Conservation (phyloP, 1,284 basidiomycete species). For the Leccinum huronense region DNA sequence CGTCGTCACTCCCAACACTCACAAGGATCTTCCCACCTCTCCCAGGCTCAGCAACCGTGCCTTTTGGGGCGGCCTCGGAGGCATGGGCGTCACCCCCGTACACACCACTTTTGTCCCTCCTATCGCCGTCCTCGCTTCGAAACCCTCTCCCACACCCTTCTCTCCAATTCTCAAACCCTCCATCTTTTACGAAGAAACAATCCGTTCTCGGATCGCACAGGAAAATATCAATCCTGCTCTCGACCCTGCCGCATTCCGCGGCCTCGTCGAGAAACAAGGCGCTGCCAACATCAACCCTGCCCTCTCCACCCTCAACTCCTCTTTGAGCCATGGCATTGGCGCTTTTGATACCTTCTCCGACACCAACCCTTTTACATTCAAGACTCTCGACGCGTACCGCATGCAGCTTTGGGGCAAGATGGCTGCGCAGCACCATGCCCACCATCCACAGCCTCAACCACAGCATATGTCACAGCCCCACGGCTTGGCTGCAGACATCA, state of each 20-base stretch:
- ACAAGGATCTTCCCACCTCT: constrained; percentile 78
- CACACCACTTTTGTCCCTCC: constrained; percentile 80
- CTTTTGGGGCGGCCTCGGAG: constrained; percentile 77
- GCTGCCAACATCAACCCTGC: constrained; percentile 30
- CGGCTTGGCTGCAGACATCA: constrained; percentile 52
- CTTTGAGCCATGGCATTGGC: constrained; percentile 32
- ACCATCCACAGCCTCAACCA: constrained; percentile 32
- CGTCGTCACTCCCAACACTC: constrained; percentile 69
- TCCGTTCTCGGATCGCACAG: constrained; percentile 41
- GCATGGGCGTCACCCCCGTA: constrained; percentile 78
- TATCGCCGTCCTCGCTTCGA: constrained; percentile 37
- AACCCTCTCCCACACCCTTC: constrained; percentile 17
- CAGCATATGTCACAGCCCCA: constrained; percentile 29
- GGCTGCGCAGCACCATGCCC: constrained; percentile 49
- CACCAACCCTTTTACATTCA: constrained; percentile 76
- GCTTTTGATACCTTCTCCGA: constrained; percentile 73
- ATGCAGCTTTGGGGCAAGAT: constrained; percentile 89
- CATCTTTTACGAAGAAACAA: constrained; percentile 33
- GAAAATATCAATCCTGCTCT: constrained; percentile 80
- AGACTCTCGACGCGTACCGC: constrained; percentile 78
- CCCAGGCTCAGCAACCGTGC: constrained; percentile 47
- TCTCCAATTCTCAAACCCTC: constrained; percentile 32
- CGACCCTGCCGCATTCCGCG: constrained; percentile 18
- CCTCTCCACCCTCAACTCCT: constrained; percentile 22
- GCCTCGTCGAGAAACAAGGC: constrained; percentile 34